These are phyloP conservation scores for Chlorella ohadii DNA, from an alignment of 139 green algal genomes.

Conservation along the genomic window DNA sequence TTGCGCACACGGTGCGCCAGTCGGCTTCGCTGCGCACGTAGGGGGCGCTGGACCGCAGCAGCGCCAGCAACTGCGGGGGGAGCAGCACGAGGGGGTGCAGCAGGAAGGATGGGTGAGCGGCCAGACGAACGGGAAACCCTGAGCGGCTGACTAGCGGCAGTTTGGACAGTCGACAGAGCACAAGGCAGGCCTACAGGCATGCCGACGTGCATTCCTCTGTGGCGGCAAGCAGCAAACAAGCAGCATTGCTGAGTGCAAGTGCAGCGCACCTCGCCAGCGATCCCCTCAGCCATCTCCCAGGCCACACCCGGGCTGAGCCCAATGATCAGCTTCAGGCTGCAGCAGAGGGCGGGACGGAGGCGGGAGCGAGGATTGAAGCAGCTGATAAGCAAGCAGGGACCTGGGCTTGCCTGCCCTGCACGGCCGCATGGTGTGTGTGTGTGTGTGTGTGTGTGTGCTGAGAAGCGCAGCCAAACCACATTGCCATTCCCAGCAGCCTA, in stretches of 20 bases:
- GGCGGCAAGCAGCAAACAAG: too few species aligned
- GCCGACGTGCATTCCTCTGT: neutral
- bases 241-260: neutral
- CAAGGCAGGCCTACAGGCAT: neutral
- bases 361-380: too few species aligned
- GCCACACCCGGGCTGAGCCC: slow-evolving; percentile 78
- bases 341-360: neutral
- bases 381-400: too few species aligned
- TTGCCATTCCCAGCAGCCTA: too few species aligned
- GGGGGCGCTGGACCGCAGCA: slow-evolving; percentile 69
- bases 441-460: too few species aligned
- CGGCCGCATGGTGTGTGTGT: neutral
- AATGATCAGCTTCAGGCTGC: slow-evolving; percentile 78
- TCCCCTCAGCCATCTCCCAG: slow-evolving; percentile 70
- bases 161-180: too few species aligned
- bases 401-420: neutral
- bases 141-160: too few species aligned
- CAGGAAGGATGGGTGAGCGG: too few species aligned
- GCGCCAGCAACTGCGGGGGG: slow-evolving; percentile 50
- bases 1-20: slow-evolving; percentile 84
- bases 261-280: slow-evolving; percentile 67
- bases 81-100: too few species aligned
- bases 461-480: too few species aligned
- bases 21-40: slow-evolving; percentile 78
- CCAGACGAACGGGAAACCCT: neutral